phyloP scores from a whole-genome alignment of 257 asterid species.

The Nicotiana knightiana region DNA sequence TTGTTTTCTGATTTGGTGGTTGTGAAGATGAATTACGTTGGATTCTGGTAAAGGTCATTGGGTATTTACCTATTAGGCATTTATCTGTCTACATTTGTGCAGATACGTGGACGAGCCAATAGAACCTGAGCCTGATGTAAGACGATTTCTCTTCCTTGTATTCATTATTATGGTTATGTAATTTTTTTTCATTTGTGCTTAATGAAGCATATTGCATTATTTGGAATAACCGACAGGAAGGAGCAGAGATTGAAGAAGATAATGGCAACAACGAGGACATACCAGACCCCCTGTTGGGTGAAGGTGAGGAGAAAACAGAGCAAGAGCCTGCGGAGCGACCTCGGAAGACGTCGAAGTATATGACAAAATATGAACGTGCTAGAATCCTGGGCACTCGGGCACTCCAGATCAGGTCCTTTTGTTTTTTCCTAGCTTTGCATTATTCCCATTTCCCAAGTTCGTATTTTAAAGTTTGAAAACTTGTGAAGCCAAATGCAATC shows the following conservation, averaged over 20 bases:
- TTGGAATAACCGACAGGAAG: slow-evolving; percentile 47
- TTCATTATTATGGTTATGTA: background rate
- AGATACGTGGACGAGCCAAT: slow-evolving; percentile 84
- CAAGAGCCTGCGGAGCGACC: slow-evolving; percentile 58
- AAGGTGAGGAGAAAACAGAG: slow-evolving; percentile 63
- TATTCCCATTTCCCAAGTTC: background rate
- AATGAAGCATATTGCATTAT: background rate
- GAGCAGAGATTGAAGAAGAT: slow-evolving; percentile 73
- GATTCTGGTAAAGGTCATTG: background rate
- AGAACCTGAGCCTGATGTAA: slow-evolving; percentile 82
- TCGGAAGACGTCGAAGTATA: slow-evolving; percentile 76
- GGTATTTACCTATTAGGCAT: background rate
- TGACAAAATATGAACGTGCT: slow-evolving; percentile 94
- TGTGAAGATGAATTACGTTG: background rate
- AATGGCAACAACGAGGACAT: slow-evolving; percentile 38
- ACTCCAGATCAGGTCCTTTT: slow-evolving; percentile 69
- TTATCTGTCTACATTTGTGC: background rate
- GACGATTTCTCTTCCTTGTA: slow-evolving; percentile 3
- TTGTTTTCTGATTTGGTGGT: background rate
- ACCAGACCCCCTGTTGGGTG: slow-evolving; percentile 53
- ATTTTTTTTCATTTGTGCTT: background rate
- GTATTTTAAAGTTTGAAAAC: background rate
- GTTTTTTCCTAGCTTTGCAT: background rate
- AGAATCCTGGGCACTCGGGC: slow-evolving; percentile 92
- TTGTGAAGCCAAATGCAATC: background rate